Evolutionary conservation across 257 asterid genomes (phyloP), one percentile per base, ranked within the genome.

Genomic region (Scutellaria baicalensis): DNA sequence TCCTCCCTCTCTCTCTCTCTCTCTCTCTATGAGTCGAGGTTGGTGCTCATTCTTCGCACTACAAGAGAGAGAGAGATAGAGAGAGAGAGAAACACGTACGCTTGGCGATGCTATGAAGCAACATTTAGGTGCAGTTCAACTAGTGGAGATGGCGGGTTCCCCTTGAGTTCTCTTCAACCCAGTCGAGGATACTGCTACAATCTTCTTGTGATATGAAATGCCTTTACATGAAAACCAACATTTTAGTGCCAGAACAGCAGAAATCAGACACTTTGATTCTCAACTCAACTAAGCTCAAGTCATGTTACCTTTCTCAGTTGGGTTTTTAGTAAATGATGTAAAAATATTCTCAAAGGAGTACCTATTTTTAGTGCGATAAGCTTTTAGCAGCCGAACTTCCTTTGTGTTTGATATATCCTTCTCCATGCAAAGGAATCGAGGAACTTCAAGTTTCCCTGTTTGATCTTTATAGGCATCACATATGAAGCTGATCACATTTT

Each of bases 311-410:
- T 0, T 13, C 7, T 44, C 4, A 6, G 5, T 10, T 12, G 50
- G 44, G 8, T 31, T n/a, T 9, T 39, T 8, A 12, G 52, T n/a
- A 35, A n/a, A 10, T 39, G 12, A 33, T 16, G 63, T 11, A 20
- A 18, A 35, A 36, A 21, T 31, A 36, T 45, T 43, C 44, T 55
- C 49, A 61, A 16, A 70, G 38, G 52, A 59, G 51, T 81, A 91
- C 97, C 92, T 86, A 40, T 94, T 91, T 82, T 44, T 82, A 31
- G 97, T 74, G 59, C 93, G 89, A 64, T 94, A 91, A 61, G 88
- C 50, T 82, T 91, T 94, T 59, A 94, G 68, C 39, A 64, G 80
- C 59, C 81, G 77, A 61, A 77, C 62, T 73, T 84, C 86, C 68
- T 81, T 84, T 33, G 45, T 75, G 74, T 79, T 79, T 35, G 95